These are phyloP conservation scores for Verticillium tricorpus DNA, from an alignment of 2,329 filamentous ascomycete genomes.

Conservation along the genomic window DNA sequence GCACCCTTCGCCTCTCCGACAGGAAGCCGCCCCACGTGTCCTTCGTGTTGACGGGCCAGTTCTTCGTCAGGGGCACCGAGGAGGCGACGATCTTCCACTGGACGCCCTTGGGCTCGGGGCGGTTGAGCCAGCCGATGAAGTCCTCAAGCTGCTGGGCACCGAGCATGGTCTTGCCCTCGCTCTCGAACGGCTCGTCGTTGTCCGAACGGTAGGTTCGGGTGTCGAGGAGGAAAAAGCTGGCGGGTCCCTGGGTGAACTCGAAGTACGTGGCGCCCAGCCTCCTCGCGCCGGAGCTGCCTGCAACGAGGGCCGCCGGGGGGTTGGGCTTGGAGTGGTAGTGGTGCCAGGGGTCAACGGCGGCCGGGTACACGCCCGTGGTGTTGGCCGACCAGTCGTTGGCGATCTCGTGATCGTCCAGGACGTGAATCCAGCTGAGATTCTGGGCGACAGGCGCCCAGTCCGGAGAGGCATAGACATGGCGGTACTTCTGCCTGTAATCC, in stretches of 20 bases:
- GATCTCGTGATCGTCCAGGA: constrained; percentile 95
- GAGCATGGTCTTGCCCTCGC: constrained; percentile 78
- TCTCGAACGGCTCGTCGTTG: constrained; percentile 54
- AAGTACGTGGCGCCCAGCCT: constrained; percentile 71
- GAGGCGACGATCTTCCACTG: constrained; percentile 93
- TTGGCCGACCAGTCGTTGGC: constrained; percentile 88
- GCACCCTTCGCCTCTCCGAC: constrained; percentile 68
- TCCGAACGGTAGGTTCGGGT: constrained; percentile 81
- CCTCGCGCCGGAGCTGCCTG: constrained; percentile 31
- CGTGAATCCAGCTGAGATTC: constrained; percentile 94
- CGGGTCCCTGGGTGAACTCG: constrained; percentile 83
- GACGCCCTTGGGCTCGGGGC: constrained; percentile 69
- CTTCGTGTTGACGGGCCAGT: constrained; percentile 82
- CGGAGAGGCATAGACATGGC: constrained; percentile 91
- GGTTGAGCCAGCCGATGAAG: constrained; percentile 70
- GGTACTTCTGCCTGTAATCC: constrained; percentile 86
- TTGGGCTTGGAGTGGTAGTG: constrained; percentile 84
- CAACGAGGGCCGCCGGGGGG: constrained; percentile 61
- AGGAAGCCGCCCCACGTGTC: constrained; percentile 97
- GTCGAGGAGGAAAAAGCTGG: constrained; percentile 91
- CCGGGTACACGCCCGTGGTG: constrained; percentile 71
- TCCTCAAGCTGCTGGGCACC: constrained; percentile 74
- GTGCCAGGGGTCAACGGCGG: constrained; percentile 78
- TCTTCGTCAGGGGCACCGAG: constrained; percentile 93
- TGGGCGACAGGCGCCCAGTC: constrained; percentile 76